Evolutionary conservation across 305 asterid species (phyloP).

Genomic region (Solanum chacoense): DNA sequence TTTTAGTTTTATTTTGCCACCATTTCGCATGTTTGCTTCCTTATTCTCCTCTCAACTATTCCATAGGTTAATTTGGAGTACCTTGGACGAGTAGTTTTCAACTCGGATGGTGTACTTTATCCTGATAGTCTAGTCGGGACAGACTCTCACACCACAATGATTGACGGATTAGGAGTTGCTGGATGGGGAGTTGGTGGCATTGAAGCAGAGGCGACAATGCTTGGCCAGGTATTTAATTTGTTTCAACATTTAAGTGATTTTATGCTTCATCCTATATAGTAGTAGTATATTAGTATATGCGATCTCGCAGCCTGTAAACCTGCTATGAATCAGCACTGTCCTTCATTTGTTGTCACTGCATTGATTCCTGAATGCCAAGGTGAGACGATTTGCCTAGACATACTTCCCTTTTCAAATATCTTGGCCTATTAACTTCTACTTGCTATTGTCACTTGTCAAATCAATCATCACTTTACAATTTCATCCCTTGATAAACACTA

Average conservation of each 20-base stretch:
- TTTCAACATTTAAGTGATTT: not conserved
- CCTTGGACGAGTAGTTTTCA: slow-evolving; percentile 87
- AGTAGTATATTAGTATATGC: not conserved
- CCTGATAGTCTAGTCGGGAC: slow-evolving; percentile 87
- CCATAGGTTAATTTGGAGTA: slow-evolving; percentile 79
- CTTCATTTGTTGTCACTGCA: not conserved
- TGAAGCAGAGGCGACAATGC: slow-evolving; percentile 68
- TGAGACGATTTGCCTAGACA: not conserved
- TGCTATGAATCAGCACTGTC: not conserved
- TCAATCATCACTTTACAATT: not conserved
- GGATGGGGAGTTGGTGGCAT: slow-evolving; percentile 89
- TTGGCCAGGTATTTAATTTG: slow-evolving; percentile 50
- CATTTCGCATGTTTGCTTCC: not conserved
- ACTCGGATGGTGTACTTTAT: slow-evolving; percentile 53
- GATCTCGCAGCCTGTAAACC: not conserved
- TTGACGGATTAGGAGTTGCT: slow-evolving; percentile 79
- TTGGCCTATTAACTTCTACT: not conserved
- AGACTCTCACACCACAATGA: slow-evolving; percentile 88
- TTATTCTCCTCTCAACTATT: not conserved
- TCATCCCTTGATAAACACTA: not conserved
- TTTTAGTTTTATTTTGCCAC: not conserved
- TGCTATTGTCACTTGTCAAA: too few relatives aligned
- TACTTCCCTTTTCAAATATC: not conserved
- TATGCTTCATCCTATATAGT: not conserved
- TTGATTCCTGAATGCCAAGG: not conserved